phyloP scores from a whole-genome alignment of 169 alveolate genomes.

The Eimeria sp. region DNA sequence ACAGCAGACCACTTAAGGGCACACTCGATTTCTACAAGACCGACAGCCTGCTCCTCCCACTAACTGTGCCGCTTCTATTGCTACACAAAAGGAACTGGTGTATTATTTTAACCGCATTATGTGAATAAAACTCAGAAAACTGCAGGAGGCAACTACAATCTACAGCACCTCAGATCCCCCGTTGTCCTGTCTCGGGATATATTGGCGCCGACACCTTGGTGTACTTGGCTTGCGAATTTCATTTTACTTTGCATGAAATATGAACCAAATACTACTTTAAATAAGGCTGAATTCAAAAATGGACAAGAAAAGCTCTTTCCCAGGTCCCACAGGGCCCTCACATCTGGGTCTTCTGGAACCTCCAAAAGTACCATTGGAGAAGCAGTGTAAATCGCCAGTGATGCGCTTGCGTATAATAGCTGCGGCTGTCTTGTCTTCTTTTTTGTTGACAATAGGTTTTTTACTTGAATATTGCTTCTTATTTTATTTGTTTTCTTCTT shows the following conservation, averaged over 20 bases:
- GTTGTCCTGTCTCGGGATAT: background rate
- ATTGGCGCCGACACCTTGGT: too few species aligned
- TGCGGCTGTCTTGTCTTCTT: too few species aligned
- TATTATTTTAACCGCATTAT: too few species aligned
- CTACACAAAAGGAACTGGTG: too few species aligned
- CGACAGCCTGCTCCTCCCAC: too few species aligned
- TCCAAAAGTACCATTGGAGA: background rate
- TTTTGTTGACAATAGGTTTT: too few species aligned
- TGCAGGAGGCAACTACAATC: background rate
- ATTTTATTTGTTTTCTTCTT: background rate
- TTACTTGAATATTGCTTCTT: too few species aligned
- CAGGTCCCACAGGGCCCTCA: background rate
- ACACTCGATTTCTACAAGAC: too few species aligned
- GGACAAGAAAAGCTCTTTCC: background rate
- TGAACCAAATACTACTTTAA: background rate
- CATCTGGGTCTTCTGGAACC: background rate
- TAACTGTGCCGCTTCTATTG: too few species aligned
- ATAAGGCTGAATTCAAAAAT: background rate
- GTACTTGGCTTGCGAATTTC: background rate
- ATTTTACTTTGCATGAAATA: background rate
- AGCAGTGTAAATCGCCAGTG: background rate
- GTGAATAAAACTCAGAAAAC: background rate
- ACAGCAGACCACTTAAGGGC: too few species aligned
- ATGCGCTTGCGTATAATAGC: background rate
- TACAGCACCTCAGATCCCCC: background rate